Evolutionary conservation across 768 basidiomycete species (phyloP).

Genomic region (Mycena leptocephala): DNA sequence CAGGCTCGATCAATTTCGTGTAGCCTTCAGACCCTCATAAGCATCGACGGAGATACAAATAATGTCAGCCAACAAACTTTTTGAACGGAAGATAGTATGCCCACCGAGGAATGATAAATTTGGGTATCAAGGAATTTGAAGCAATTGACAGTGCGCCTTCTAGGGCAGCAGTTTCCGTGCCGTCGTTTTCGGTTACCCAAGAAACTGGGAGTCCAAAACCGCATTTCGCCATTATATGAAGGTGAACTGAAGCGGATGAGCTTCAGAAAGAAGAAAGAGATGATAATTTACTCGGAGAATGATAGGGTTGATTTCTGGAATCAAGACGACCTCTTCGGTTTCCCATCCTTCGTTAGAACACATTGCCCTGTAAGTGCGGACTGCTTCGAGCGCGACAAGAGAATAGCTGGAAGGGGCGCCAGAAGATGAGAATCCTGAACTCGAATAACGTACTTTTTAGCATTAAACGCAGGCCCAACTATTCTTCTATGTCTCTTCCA

Average conservation of each 20-base stretch:
- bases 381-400: background rate
- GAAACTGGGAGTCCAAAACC: background rate
- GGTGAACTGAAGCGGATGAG: no score
- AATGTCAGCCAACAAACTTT: background rate
- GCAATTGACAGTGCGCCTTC: background rate
- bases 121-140: background rate
- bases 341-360: background rate
- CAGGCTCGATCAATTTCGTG: conserved; percentile 10
- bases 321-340: background rate
- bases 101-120: background rate
- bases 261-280: no score
- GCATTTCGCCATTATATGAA: no score
- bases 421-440: background rate
- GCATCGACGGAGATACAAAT: background rate
- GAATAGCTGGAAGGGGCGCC: background rate
- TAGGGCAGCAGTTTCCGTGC: background rate
- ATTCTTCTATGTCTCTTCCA: background rate
- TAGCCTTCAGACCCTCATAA: background rate
- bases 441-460: background rate
- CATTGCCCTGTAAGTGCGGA: background rate
- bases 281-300: background rate
- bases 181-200: no score
- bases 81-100: background rate
- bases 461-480: background rate
- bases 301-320: background rate